phyloP scores from a whole-genome alignment of 73 alveolate genomes.

The Symbiodinium pilosum region DNA sequence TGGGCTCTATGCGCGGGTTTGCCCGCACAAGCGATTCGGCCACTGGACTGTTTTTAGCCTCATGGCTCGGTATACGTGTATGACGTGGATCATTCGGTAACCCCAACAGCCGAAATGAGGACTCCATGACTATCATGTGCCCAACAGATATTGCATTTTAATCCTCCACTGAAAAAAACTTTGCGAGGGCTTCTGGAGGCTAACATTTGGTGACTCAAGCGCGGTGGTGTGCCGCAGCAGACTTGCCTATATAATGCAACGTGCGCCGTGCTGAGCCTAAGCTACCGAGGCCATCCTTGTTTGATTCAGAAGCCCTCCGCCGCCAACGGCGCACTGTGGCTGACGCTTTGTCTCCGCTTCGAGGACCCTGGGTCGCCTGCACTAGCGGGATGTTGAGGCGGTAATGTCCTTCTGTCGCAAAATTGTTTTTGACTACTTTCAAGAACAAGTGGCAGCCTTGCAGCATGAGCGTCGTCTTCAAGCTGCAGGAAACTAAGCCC shows the following conservation, averaged over 20 bases:
- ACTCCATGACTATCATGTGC: too few relatives aligned
- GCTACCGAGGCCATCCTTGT: conserved; percentile 49
- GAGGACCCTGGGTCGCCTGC: background rate
- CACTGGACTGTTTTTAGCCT: conserved; percentile 32
- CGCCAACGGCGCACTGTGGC: conserved; percentile 71
- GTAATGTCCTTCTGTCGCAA: too few relatives aligned
- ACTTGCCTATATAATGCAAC: background rate
- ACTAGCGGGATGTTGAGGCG: background rate
- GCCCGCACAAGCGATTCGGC: conserved; percentile 92
- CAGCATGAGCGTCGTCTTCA: too few relatives aligned
- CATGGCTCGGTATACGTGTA: too few relatives aligned
- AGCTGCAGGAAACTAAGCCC: too few relatives aligned
- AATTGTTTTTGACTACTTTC: background rate
- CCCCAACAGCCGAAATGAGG: too few relatives aligned
- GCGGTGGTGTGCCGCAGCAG: too few relatives aligned
- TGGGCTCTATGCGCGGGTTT: conserved; percentile 65
- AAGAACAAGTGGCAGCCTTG: background rate
- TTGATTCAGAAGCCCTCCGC: conserved; percentile 78
- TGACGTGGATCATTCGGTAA: too few relatives aligned
- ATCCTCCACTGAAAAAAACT: too few relatives aligned
- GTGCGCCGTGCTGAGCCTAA: background rate
- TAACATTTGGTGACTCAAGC: too few relatives aligned
- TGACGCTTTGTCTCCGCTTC: conserved; percentile 74
- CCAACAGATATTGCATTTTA: too few relatives aligned
- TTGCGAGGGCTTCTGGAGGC: too few relatives aligned